These are phyloP conservation scores for Colletotrichum zoysiae DNA, from an alignment of 2,329 filamentous ascomycete genomes.

Conservation along the genomic window DNA sequence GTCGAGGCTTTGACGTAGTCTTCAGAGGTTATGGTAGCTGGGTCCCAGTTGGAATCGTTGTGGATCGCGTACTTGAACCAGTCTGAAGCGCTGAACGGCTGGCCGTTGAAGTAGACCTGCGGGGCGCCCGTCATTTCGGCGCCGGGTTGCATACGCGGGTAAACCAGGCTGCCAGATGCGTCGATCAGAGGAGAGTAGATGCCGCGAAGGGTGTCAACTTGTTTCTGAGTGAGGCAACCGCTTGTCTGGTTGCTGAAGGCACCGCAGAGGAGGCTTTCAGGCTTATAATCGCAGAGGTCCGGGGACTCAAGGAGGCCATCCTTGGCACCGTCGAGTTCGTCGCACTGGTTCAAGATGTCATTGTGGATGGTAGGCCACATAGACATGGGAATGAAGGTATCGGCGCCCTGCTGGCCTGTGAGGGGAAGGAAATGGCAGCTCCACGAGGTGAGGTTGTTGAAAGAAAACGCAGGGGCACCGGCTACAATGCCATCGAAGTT, in stretches of 20 bases:
- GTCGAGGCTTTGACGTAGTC: slow-evolving; percentile 52
- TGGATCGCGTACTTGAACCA: slow-evolving; percentile 57
- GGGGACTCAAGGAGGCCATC: slow-evolving; percentile 64
- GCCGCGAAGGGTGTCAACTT: slow-evolving; percentile 52
- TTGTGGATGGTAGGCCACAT: slow-evolving; percentile 30
- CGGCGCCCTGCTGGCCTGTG: slow-evolving; percentile 53
- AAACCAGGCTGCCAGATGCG: slow-evolving; percentile 52
- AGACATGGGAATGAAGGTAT: slow-evolving; percentile 44
- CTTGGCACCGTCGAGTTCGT: slow-evolving; percentile 60
- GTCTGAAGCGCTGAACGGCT: slow-evolving; percentile 44
- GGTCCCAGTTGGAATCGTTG: slow-evolving; percentile 54
- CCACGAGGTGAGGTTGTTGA: slow-evolving; percentile 57
- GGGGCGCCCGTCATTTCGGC: slow-evolving; percentile 60
- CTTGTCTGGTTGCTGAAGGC: not conserved
- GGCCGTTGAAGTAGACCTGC: slow-evolving; percentile 54
- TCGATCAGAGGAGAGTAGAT: slow-evolving; percentile 49
- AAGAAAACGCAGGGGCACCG: slow-evolving; percentile 57
- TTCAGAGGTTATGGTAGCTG: slow-evolving; percentile 48
- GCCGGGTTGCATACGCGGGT: slow-evolving; percentile 61
- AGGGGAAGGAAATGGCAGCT: slow-evolving; percentile 60
- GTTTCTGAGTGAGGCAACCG: slow-evolving; percentile 43
- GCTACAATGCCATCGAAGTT: slow-evolving; percentile 69
- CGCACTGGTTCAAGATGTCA: slow-evolving; percentile 58
- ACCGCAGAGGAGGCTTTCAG: slow-evolving; percentile 55
- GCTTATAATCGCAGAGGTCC: slow-evolving; percentile 58